Base-by-base conservation (phyloP, 352 stramenopile species). In the Vaucheria bursata region DNA sequence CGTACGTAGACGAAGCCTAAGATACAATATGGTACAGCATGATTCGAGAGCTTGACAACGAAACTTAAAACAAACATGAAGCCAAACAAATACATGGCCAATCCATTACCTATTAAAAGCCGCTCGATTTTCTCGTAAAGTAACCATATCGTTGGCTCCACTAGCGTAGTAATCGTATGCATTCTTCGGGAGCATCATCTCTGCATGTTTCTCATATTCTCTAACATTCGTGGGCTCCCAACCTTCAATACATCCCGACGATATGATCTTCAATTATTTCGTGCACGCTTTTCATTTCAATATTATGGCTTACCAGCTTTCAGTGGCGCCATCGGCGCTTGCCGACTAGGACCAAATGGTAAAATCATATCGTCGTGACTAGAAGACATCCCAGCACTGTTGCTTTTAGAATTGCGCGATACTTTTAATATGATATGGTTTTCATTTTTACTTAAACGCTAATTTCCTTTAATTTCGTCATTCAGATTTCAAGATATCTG, bases 111-210 rank as follows among this genome's bases (percentile, higher is more conserved):
- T 7, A 7, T 45, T 12, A 29, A 12, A 69, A n/a, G n/a, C 49
- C 75, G 33, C 32, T 69, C 80, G 73, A 68, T 87, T 86, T 71
- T 88, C 85, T 73, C 81, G 75, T 7, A 88, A 69, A n/a, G 85
- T 89, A 74, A 88, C 85, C 90, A 95, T 95, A 72, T 95, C 91
- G 80, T 96, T 91, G 29, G 91, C 89, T 31, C 91, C 91, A 2
- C 90, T 95, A 70, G 87, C 88, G 80, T 96, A 96, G 85, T 96
- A 96, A 81, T 95, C 90, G 82, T 86, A 94, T 7, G 91, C 86
- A 75, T 95, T 93, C 84, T 95, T 95, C 75, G 90, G 89, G 31
- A 97, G 83, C 75, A 93, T 95, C 77, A 91, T 86, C 49, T 89
- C 86, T 0, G 91, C 91, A 73, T 91, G 93, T 79, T 87, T 87